phyloP scores from a whole-genome alignment of 164 flowering plant genomes.

The Vitis amurensis region DNA sequence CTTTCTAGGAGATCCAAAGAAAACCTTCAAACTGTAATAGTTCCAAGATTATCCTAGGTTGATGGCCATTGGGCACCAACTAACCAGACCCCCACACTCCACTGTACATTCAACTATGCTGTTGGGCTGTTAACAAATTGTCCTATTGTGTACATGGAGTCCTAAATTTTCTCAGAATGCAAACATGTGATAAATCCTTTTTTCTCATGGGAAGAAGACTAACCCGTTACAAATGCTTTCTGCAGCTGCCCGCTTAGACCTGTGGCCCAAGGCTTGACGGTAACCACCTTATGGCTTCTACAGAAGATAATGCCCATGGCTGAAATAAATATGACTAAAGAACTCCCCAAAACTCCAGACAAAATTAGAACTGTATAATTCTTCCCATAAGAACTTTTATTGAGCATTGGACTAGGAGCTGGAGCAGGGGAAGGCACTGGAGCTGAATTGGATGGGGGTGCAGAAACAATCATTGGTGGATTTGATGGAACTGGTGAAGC shows the following conservation, averaged over 20 bases:
- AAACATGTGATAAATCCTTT: neutral
- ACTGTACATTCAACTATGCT: neutral
- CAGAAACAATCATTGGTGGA: slow-evolving; percentile 8
- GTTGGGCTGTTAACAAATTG: neutral
- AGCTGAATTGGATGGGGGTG: slow-evolving; percentile 12
- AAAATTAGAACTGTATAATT: slow-evolving; percentile 11
- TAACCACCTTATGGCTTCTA: slow-evolving; percentile 41
- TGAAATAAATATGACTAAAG: slow-evolving; percentile 26
- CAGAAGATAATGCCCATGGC: slow-evolving; percentile 28
- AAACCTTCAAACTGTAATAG: too few relatives aligned
- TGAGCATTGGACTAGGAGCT: slow-evolving; percentile 12
- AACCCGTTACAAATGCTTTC: slow-evolving; percentile 66
- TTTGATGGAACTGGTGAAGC: slow-evolving; percentile 11
- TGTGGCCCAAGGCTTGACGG: slow-evolving; percentile 71
- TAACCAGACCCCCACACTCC: neutral
- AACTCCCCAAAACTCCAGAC: slow-evolving; percentile 30
- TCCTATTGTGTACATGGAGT: neutral
- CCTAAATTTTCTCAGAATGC: neutral
- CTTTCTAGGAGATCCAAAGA: too few relatives aligned
- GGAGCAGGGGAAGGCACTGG: slow-evolving; percentile 25
- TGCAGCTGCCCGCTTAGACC: slow-evolving; percentile 76
- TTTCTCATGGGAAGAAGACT: slow-evolving; percentile 8
- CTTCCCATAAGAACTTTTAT: slow-evolving; percentile 9
- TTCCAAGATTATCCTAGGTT: too few relatives aligned
- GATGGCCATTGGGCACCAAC: too few relatives aligned